phyloP scores from a whole-genome alignment of 805 yeast genomes.

The Metschnikowia colocasiae region DNA sequence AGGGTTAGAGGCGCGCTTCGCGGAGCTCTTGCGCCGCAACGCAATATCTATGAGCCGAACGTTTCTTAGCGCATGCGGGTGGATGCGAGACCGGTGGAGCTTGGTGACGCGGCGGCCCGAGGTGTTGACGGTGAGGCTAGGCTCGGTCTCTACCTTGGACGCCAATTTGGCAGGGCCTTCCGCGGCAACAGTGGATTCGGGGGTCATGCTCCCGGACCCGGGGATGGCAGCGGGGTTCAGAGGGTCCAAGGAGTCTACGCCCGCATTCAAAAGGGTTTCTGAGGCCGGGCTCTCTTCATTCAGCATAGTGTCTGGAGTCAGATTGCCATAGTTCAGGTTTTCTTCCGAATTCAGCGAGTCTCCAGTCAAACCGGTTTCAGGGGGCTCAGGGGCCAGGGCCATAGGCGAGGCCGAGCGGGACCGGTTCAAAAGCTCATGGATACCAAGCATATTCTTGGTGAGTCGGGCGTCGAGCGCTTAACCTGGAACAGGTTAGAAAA shows the following conservation, averaged over 20 bases:
- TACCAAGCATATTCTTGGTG: constrained; percentile 17
- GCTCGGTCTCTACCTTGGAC: constrained; percentile 6
- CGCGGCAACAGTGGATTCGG: no score
- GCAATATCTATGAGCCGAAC: constrained; percentile 28
- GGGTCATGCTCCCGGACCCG: no score
- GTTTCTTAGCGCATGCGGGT: constrained; percentile 13
- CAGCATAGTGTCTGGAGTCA: neutral
- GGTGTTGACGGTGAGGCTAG: constrained; percentile 7
- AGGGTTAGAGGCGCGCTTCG: constrained; percentile 15
- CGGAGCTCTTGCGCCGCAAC: constrained; percentile 29
- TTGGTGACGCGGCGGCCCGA: constrained; percentile 8
- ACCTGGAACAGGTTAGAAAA: neutral
- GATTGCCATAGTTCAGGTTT: neutral
- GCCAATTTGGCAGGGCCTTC: neutral
- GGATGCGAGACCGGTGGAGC: constrained; percentile 16
- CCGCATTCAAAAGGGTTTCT: neutral
- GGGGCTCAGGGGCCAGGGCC: neutral
- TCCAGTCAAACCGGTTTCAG: neutral
- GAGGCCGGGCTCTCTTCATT: neutral
- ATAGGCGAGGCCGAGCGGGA: constrained; percentile 1
- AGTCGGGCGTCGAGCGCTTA: neutral
- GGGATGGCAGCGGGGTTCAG: no score
- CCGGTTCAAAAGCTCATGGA: constrained; percentile 19
- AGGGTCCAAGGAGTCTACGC: neutral
- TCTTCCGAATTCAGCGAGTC: neutral